Evolutionary conservation across 2,329 filamentous ascomycete species (phyloP).

Genomic region (Neonectria hederae): DNA sequence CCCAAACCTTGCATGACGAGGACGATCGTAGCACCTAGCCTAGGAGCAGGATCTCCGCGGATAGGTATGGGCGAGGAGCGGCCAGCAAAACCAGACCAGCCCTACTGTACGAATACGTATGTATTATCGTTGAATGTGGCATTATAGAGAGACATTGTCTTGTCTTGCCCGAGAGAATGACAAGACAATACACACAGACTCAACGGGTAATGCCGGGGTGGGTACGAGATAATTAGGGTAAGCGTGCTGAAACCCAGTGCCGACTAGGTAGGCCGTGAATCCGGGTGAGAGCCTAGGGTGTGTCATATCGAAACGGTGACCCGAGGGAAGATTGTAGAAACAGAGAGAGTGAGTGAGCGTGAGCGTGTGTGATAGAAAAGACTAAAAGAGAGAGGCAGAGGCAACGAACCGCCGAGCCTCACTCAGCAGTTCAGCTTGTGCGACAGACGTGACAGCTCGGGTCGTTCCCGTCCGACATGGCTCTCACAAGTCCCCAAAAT

Average conservation of each 20-base stretch:
- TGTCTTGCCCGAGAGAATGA: conserved; percentile 9
- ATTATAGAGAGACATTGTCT: conserved; percentile 3
- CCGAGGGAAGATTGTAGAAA: neutral
- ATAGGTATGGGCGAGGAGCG: neutral
- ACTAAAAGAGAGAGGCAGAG: neutral
- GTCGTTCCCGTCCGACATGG: conserved; percentile 2
- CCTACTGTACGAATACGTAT: neutral
- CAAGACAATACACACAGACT: neutral
- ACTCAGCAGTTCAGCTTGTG: neutral
- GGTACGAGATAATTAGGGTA: too few species aligned
- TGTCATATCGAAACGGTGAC: conserved; percentile 7
- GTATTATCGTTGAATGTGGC: neutral
- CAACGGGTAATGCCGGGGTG: conserved; percentile 2
- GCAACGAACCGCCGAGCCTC: conserved; percentile 5
- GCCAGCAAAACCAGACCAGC: neutral
- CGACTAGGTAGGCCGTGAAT: neutral
- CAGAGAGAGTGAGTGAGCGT: neutral
- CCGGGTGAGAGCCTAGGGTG: conserved; percentile 3
- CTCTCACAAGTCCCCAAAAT: conserved; percentile 2
- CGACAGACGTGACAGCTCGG: neutral
- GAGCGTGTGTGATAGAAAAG: neutral
- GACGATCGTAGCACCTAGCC: neutral
- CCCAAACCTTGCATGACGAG: conserved; percentile 1
- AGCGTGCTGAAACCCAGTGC: conserved; percentile 4
- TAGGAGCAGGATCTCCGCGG: conserved; percentile 4